Conservation (phyloP, 2,329 filamentous ascomycete species). For the Pseudophaeomoniella oleicola region DNA sequence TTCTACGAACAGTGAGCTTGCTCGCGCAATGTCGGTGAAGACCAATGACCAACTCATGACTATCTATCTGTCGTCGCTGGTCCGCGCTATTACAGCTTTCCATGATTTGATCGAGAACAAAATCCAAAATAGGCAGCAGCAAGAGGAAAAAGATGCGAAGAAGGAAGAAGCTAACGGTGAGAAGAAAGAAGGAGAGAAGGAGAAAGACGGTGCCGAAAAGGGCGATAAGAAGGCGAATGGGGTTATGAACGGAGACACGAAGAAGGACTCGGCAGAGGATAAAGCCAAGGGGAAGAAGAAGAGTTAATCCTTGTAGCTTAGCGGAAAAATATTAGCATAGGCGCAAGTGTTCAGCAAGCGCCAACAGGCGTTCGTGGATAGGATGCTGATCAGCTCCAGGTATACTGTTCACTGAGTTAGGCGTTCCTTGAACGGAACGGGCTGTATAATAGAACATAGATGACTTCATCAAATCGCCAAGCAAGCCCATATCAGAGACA, state of each 20-base stretch:
- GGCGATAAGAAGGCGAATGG: slow-evolving; percentile 35
- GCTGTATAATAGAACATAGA: too few species aligned
- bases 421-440: too few species aligned
- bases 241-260: slow-evolving; percentile 38
- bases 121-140: slow-evolving; percentile 95
- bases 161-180: slow-evolving; percentile 49
- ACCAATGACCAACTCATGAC: slow-evolving; percentile 98
- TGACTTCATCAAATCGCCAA: too few species aligned
- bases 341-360: too few species aligned
- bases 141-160: slow-evolving; percentile 80
- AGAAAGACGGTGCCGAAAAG: slow-evolving; percentile 23
- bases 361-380: too few species aligned
- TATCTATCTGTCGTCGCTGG: slow-evolving; percentile 93
- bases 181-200: slow-evolving; percentile 53
- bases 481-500: too few species aligned
- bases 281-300: slow-evolving; percentile 41
- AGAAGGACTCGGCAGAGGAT: slow-evolving; percentile 38
- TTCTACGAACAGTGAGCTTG: slow-evolving; percentile 64
- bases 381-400: too few species aligned
- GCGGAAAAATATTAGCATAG: too few species aligned
- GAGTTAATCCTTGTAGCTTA: slow-evolving; percentile 33
- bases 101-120: slow-evolving; percentile 99
- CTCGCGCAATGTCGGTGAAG: slow-evolving; percentile 96
- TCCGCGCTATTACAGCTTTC: slow-evolving; percentile 95
- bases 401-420: too few species aligned